Evolutionary conservation across 2,329 filamentous ascomycete species (phyloP), one percentile per base, ranked within the genome.

Genomic region (Colletotrichum chlorophyti): DNA sequence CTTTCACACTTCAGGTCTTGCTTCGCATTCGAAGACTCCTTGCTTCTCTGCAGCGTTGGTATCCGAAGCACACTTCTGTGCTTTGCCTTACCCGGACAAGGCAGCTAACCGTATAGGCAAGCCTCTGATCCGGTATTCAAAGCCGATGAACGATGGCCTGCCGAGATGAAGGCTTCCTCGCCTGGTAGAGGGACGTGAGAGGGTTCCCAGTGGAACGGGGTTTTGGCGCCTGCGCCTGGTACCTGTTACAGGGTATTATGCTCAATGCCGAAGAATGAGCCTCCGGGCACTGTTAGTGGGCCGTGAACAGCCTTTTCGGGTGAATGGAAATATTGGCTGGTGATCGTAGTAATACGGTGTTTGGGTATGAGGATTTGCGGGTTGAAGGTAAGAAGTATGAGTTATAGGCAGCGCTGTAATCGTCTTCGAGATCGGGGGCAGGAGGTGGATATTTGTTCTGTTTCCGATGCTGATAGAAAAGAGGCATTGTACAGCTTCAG

Each of bases 311-410:
- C n/a, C 27, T 26, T 32, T 19, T 17, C 10, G 2, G 14, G 15
- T 12, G 31, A 21, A 11, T 19, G 19, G n/a, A 4, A 7, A 23
- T 21, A 10, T 19, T 10, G 10, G n/a, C 11, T 24, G 46, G 32
- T n/a, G 46, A 11, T 35, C 53, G 15, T 29, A 37, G 54, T 17
- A 53, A 29, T n/a, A 37, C 40, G 3, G 47, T 14, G 12, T 60
- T 61, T 4, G 63, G 66, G 50, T 67, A 68, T 17, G 64, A 66
- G 34, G 65, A 66, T 49, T 68, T 69, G 17, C 63, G 61, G 38
- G 64, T 38, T 8, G 26, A 27, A 10, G 27, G 29, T 8, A 43
- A n/a, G 11, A n/a, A 37, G 31, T 24, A 11, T 14, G 27, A 42
- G 23, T 24, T 11, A 12, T 17, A 11, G n/a, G 24, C 15, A 15